Base-by-base conservation (phyloP, 441 rosid species). In the Populus tomentosa region DNA sequence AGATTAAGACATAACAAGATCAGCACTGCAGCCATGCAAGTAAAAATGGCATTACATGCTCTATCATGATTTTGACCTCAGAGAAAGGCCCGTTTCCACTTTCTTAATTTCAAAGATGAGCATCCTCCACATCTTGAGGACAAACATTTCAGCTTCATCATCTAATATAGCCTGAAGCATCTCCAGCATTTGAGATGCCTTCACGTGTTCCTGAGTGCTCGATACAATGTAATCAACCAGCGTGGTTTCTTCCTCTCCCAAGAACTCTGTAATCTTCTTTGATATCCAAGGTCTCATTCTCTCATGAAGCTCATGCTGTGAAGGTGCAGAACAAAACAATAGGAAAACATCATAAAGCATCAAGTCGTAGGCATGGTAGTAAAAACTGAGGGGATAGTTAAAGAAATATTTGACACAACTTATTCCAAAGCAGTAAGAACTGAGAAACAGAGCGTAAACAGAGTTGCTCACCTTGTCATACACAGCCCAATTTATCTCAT, bases 81-180 rank as follows among this genome's bases (percentile, higher is more conserved):
- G 67, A 56, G 91, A 86, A 70, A 90, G 90, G 81, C 94, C 98
- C 8, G 90, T 90, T 89, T 97, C 98, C 26, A 90, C 95, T 78
- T 90, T 93, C 89, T 97, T 97, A 73, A 94, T 92, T 86, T 97
- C 98, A 75, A 91, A 97, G 85, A 97, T 94, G 63, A 94, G 98
- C 99, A 97, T 94, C 86, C 99, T 91, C 98, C 98, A 94, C 99
- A 97, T 93, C 87, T 97, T 97, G 73, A 97, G 95, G 77, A 97
- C 98, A 88, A 97, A 97, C 98, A 97, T 93, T 85, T 94, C 98
- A 30, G 99, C 98, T 86, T 96, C 98, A 62, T 94, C 98, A n/a
- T 94, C 98, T 79, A 97, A 81, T 78, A 97, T 94, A 4, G 93
- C 79, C 81, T 97, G 95, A 79, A 97, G 89, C 70, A 85, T 84